These are phyloP conservation scores for Gracilariopsis chorda DNA, from an alignment of 23 red algal species.

Conservation along the genomic window DNA sequence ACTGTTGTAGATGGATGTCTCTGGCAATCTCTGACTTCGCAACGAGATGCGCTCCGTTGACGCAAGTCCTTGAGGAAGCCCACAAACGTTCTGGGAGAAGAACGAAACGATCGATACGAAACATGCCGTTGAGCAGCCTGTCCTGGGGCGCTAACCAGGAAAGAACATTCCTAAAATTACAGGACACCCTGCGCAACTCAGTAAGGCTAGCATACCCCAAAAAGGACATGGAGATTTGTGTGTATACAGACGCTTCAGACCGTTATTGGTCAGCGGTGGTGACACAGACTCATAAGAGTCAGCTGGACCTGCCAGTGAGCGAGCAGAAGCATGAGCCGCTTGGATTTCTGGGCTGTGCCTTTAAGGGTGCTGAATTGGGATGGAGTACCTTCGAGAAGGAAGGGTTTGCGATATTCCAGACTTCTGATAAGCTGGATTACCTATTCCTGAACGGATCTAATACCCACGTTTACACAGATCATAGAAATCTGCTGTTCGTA, in stretches of 20 bases:
- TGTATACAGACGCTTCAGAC: not conserved
- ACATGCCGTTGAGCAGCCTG: no score
- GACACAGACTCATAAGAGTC: not conserved
- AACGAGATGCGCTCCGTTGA: no score
- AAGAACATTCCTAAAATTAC: no score
- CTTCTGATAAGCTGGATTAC: not conserved
- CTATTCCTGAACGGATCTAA: not conserved
- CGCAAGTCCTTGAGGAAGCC: no score
- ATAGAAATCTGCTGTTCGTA: conserved; percentile 28
- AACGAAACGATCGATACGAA: no score
- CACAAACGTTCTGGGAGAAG: no score
- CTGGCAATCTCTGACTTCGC: no score
- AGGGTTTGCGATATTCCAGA: not conserved
- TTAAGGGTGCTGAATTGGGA: not conserved
- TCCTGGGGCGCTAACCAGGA: no score
- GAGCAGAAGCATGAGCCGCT: not conserved
- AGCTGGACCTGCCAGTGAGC: not conserved
- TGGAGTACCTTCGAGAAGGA: conserved; percentile 16
- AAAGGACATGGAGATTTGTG: not conserved
- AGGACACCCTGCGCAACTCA: no score
- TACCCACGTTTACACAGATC: conserved; percentile 9
- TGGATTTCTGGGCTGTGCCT: not conserved
- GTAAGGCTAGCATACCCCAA: not conserved
- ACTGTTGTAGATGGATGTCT: no score
- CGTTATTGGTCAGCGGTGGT: not conserved